Evolutionary conservation across 768 basidiomycete genomes (phyloP).

Genomic region (Trametes villosa): DNA sequence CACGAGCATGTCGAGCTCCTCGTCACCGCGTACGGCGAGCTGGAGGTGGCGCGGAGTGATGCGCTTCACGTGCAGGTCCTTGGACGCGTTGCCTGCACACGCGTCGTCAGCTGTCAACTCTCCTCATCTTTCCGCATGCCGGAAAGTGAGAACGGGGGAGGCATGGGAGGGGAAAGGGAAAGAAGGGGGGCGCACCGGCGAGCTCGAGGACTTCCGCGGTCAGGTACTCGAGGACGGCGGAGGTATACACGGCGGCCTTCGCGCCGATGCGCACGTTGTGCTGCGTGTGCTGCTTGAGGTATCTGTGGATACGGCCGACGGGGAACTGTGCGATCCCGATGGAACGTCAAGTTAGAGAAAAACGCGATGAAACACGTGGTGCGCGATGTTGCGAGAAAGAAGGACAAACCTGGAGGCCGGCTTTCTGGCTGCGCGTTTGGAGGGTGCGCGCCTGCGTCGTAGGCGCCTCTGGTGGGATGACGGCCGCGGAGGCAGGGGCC

Average conservation of each 20-base stretch:
- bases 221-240: conserved; percentile 93
- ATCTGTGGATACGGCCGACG: conserved; percentile 97
- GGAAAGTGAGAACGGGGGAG: conserved; percentile 60
- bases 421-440: conserved; percentile 79
- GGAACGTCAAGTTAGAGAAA: conserved; percentile 36
- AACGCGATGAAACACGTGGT: too few species aligned
- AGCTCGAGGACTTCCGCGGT: conserved; percentile 96
- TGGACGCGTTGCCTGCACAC: conserved; percentile 92
- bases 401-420: conserved; percentile 78
- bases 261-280: conserved; percentile 95
- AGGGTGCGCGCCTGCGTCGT: conserved; percentile 44
- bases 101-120: neutral
- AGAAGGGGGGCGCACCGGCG: conserved; percentile 73
- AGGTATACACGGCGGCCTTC: conserved; percentile 96
- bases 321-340: conserved; percentile 73
- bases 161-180: conserved; percentile 51
- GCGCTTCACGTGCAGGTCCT: conserved; percentile 96
- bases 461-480: conserved; percentile 36
- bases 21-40: conserved; percentile 95
- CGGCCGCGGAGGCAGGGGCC: conserved; percentile 42
- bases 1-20: conserved; percentile 95
- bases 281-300: conserved; percentile 88
- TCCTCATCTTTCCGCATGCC: conserved; percentile 63
- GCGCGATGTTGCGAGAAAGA: conserved; percentile 33
- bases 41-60: conserved; percentile 96